These are phyloP conservation scores for Termitomyces eurrhizus DNA, from an alignment of 768 basidiomycete species.

Conservation along the genomic window DNA sequence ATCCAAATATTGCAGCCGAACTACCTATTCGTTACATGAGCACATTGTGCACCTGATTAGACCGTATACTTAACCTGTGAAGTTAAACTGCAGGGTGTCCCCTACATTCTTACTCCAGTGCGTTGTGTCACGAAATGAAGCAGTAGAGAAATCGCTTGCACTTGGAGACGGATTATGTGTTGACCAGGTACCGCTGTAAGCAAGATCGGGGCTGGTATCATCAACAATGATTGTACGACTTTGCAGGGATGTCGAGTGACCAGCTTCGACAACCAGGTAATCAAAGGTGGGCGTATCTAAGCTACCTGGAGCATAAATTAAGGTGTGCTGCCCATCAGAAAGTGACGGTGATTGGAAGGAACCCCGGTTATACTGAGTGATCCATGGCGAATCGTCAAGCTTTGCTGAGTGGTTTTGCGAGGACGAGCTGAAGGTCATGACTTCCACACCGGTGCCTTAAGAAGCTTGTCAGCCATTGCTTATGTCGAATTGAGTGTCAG, in stretches of 20 bases:
- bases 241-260: constrained; percentile 29
- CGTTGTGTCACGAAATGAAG: constrained; percentile 27
- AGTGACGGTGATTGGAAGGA: constrained; percentile 28
- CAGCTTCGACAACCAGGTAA: constrained; percentile 35
- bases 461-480: background rate
- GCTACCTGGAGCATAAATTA: constrained; percentile 30
- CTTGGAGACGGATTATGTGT: constrained; percentile 16
- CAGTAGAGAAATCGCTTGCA: constrained; percentile 23
- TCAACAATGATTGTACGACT: constrained; percentile 34
- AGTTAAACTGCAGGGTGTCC: constrained; percentile 29
- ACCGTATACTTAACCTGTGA: constrained; percentile 27
- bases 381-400: constrained; percentile 31
- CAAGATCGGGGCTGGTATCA: constrained; percentile 26
- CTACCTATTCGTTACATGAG: constrained; percentile 23
- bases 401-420: constrained; percentile 29
- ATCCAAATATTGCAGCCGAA: constrained; percentile 33
- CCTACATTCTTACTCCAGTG: constrained; percentile 35
- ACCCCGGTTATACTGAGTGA: constrained; percentile 26
- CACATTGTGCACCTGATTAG: constrained; percentile 3
- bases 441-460: constrained; percentile 30
- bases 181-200: constrained; percentile 33
- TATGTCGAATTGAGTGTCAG: background rate
- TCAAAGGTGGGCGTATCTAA: constrained; percentile 31
- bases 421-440: constrained; percentile 22
- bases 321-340: constrained; percentile 32